These are phyloP conservation scores for Hevea brasiliensis DNA, from an alignment of 345 rosid species.

Conservation along the genomic window DNA sequence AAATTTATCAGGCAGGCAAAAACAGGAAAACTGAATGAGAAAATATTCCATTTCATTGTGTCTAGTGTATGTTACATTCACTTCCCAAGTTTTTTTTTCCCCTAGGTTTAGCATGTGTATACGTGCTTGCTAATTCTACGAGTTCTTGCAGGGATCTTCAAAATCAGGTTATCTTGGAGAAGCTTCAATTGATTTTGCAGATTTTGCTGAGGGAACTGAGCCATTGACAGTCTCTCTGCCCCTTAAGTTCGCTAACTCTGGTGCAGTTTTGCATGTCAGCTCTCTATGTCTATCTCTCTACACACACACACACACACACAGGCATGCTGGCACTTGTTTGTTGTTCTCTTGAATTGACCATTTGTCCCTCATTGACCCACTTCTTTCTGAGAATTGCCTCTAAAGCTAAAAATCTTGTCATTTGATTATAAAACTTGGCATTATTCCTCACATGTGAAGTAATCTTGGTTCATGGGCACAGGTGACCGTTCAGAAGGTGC, in stretches of 20 bases:
- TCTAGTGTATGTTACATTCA: conserved; percentile 25
- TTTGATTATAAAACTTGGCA: not conserved
- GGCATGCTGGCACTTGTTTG: not conserved
- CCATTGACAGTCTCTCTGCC: conserved; percentile 35
- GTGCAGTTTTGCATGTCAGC: conserved; percentile 34
- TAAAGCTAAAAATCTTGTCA: not conserved
- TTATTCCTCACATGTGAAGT: conserved; percentile 10
- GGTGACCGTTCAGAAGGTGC: conserved; percentile 31
- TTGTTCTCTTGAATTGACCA: not conserved
- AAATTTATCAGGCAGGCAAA: conserved; percentile 28
- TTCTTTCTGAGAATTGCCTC: not conserved
- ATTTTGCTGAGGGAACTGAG: conserved; percentile 29
- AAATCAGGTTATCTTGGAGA: conserved; percentile 38
- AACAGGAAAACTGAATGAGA: conserved; percentile 31
- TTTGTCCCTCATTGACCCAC: not conserved
- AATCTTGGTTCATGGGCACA: conserved; percentile 13
- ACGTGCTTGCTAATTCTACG: not conserved
- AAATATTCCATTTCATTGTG: conserved; percentile 34
- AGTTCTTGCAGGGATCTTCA: conserved; percentile 30
- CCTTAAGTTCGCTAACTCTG: conserved; percentile 37
- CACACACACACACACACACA: not conserved
- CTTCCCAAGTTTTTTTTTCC: not conserved
- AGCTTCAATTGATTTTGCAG: conserved; percentile 37
- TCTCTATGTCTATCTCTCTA: not conserved
- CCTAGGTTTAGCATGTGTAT: not conserved